These are phyloP conservation scores for Recurvomyces mirabilis DNA, from an alignment of 495 filamentous ascomycete genomes.

Conservation along the genomic window DNA sequence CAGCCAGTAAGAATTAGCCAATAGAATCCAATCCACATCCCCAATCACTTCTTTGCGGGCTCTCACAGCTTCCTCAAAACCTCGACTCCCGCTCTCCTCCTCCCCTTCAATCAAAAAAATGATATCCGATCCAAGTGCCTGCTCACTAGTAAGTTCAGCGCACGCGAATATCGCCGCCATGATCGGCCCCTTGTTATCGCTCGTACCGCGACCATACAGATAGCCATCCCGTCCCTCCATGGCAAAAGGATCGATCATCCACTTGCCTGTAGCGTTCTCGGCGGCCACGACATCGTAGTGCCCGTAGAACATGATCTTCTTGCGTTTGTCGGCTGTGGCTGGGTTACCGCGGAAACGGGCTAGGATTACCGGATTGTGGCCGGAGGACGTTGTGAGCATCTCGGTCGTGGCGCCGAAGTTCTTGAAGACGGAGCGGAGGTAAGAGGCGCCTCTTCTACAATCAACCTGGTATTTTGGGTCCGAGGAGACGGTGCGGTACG, in stretches of 20 bases:
- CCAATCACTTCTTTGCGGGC: conserved; percentile 76
- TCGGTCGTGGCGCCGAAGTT: conserved; percentile 80
- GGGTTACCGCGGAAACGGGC: conserved; percentile 71
- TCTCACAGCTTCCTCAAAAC: conserved; percentile 70
- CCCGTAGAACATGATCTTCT: conserved; percentile 90
- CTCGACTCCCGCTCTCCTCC: conserved; percentile 85
- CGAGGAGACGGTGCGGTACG: conserved; percentile 82
- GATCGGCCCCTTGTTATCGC: conserved; percentile 94
- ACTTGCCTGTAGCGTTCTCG: conserved; percentile 62
- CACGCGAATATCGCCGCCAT: conserved; percentile 88
- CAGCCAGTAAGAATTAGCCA: conserved; percentile 97
- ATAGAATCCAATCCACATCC: conserved; percentile 78
- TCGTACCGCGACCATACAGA: conserved; percentile 89
- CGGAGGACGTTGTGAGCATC: conserved; percentile 61
- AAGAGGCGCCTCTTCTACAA: conserved; percentile 85
- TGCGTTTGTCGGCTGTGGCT: conserved; percentile 44
- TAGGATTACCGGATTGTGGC: conserved; percentile 74
- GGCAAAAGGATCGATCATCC: conserved; percentile 78
- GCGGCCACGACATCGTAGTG: conserved; percentile 99
- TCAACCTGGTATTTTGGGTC: conserved; percentile 73
- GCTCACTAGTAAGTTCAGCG: conserved; percentile 68
- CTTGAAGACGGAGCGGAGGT: conserved; percentile 77
- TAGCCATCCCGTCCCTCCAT: conserved; percentile 81
- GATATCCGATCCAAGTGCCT: conserved; percentile 71
- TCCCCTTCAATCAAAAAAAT: conserved; percentile 93